Percentiles rank a stretch among this genome's conserved stretches.
Evolutionary conservation across 2,329 filamentous ascomycete genomes (phyloP).

Genomic region (Talaromyces sp.): DNA sequence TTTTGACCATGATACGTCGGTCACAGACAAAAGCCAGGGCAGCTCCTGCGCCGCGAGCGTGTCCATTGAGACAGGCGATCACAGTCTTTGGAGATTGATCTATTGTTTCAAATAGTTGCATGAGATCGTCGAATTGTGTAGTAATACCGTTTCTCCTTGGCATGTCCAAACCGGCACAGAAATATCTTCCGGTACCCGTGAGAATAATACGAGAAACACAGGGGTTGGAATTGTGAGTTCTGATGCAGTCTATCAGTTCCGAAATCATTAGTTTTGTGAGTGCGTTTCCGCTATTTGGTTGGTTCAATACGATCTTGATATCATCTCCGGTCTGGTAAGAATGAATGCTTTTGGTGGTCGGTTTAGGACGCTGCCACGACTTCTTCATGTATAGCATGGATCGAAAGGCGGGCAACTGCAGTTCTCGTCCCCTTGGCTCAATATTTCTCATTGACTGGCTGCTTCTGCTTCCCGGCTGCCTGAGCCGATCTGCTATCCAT

Average conservation of each 20-base stretch:
- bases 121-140: conserved; percentile 16
- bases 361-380: background rate
- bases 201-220: conserved; percentile 34
- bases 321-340: conserved; percentile 28
- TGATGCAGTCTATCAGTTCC: conserved; percentile 26
- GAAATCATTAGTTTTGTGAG: conserved; percentile 35
- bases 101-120: conserved; percentile 33
- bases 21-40: conserved; percentile 43
- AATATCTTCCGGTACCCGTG: conserved; percentile 33
- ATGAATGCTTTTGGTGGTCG: conserved; percentile 19
- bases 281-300: conserved; percentile 37
- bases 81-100: conserved; percentile 39
- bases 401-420: background rate
- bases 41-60: conserved; percentile 42
- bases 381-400: conserved; percentile 4
- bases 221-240: conserved; percentile 18
- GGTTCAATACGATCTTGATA: conserved; percentile 29
- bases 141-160: conserved; percentile 16
- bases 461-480: conserved; percentile 59
- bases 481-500: conserved; percentile 65
- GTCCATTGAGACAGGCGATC: conserved; percentile 40
- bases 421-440: background rate
- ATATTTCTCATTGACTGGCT: background rate
- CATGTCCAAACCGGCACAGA: conserved; percentile 42
- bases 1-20: conserved; percentile 22